Conservation (phyloP, 2,329 filamentous ascomycete genomes). For the Helminthosporium solani region DNA sequence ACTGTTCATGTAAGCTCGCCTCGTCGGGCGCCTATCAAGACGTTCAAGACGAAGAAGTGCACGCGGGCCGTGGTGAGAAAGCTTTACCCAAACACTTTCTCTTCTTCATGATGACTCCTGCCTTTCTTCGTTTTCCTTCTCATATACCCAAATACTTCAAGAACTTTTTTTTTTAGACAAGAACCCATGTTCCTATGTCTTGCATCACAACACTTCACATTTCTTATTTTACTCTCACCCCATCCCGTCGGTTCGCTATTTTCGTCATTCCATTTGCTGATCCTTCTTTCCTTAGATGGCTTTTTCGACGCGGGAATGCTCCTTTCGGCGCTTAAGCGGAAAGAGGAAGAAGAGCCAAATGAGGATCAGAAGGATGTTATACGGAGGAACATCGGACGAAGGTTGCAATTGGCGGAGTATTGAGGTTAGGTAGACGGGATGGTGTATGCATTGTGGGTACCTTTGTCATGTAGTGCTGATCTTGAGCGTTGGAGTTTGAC, state of each 20-base stretch:
- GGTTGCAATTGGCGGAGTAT: constrained; percentile 69
- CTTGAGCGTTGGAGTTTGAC: neutral
- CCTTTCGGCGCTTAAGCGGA: constrained; percentile 78
- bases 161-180: constrained; percentile 6
- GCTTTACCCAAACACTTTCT: constrained; percentile 18
- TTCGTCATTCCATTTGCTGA: constrained; percentile 22
- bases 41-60: constrained; percentile 17
- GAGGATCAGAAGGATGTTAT: constrained; percentile 62
- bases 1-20: constrained; percentile 34
- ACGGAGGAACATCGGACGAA: constrained; percentile 72
- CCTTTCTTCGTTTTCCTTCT: constrained; percentile 1
- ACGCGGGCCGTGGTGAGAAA: constrained; percentile 22
- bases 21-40: constrained; percentile 20
- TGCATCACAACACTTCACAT: neutral
- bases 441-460: too few species aligned
- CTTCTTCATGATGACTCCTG: constrained; percentile 2
- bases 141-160: constrained; percentile 9
- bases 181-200: constrained; percentile 3
- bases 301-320: constrained; percentile 98
- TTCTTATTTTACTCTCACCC: neutral
- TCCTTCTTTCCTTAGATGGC: constrained; percentile 64
- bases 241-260: constrained; percentile 1
- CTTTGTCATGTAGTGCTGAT: too few species aligned
- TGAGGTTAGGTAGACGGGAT: constrained; percentile 32
- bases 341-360: constrained; percentile 53